Percentiles rank a stretch among this genome's conserved stretches.
phyloP scores from a whole-genome alignment of 139 green algal genomes.

The Trebouxia sp. region DNA sequence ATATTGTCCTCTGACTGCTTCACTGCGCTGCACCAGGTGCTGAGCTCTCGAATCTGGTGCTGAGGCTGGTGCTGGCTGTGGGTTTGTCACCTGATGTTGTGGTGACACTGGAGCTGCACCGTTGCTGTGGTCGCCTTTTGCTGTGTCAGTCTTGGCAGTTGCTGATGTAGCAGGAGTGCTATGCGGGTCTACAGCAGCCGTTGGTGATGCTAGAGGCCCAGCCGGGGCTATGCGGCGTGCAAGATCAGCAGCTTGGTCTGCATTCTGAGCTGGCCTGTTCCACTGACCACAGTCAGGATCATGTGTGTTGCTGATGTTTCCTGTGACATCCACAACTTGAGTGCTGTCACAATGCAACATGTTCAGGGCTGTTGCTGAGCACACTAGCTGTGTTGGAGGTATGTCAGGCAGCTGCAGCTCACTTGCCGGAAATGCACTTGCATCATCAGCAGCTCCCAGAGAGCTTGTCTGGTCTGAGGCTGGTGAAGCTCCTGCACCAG shows the following conservation, averaged over 20 bases:
- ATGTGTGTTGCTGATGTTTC: no score
- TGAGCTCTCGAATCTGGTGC: no score
- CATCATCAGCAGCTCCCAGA: no score
- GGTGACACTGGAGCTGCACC: no score
- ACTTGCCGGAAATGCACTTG: background rate
- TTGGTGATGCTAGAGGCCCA: background rate
- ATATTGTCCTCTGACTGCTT: no score
- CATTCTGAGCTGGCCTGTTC: background rate
- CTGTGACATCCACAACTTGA: background rate
- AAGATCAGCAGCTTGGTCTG: background rate
- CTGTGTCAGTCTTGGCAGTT: background rate
- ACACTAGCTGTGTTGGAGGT: background rate
- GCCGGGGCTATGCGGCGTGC: background rate
- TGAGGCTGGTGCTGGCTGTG: no score
- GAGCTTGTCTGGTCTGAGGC: background rate
- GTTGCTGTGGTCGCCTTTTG: no score
- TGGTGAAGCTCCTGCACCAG: background rate
- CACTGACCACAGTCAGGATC: no score
- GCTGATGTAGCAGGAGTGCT: background rate
- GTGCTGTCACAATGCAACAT: background rate
- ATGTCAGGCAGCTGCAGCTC: slow-evolving; percentile 8
- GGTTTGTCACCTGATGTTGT: background rate
- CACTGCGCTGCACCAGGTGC: no score
- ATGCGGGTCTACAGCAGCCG: background rate
- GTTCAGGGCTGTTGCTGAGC: background rate